Conservation (phyloP, 108 stramenopile genomes). For the Nitzschia sp. region DNA sequence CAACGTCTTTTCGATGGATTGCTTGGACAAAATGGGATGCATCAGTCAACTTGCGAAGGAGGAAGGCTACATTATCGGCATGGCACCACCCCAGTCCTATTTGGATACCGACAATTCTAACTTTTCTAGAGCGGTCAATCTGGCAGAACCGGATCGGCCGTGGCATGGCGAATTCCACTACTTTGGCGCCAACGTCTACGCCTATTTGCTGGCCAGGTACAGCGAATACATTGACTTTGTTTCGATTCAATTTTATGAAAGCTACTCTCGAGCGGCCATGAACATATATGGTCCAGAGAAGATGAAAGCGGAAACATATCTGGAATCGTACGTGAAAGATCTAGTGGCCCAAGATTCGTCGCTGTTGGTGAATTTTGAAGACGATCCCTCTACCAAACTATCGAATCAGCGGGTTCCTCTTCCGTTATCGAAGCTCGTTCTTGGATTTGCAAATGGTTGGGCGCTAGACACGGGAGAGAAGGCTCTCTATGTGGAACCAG, state of each 20-base stretch:
- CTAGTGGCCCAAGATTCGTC: neutral
- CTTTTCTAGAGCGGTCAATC: conserved; percentile 46
- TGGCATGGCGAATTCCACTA: conserved; percentile 61
- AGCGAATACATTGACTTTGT: conserved; percentile 75
- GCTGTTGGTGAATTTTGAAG: conserved; percentile 32
- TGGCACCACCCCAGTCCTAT: conserved; percentile 88
- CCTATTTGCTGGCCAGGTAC: conserved; percentile 70
- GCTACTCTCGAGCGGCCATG: conserved; percentile 69
- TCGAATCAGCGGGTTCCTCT: conserved; percentile 17
- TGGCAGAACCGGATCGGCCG: conserved; percentile 33
- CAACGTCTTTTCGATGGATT: conserved; percentile 47
- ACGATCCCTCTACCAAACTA: conserved; percentile 34
- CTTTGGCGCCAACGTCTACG: conserved; percentile 76
- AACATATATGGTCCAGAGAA: conserved; percentile 22
- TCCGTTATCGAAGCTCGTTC: conserved; percentile 57
- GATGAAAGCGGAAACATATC: conserved; percentile 32
- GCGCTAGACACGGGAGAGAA: conserved; percentile 18
- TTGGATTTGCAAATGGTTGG: conserved; percentile 68
- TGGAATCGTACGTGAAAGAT: conserved; percentile 26
- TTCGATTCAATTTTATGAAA: conserved; percentile 85
- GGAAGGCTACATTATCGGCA: conserved; percentile 66
- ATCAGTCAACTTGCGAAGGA: conserved; percentile 47
- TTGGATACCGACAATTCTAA: conserved; percentile 48
- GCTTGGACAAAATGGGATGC: conserved; percentile 61
- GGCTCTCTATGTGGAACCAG: conserved; percentile 33